Conservation (phyloP, 2,329 filamentous ascomycete species). For the Diaporthe citriasiana region DNA sequence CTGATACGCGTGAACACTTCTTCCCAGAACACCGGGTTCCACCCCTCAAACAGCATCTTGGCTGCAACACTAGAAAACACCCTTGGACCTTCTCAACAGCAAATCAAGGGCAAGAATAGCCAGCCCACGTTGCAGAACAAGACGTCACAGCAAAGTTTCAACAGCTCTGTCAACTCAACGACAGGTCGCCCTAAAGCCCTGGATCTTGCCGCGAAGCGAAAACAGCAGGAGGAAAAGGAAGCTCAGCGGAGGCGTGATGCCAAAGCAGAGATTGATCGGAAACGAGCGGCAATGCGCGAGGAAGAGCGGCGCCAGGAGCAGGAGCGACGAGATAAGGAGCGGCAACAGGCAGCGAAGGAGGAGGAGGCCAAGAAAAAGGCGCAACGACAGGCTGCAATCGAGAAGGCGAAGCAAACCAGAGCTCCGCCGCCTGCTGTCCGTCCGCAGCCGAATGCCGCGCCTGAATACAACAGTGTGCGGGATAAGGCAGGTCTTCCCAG, state of each 20-base stretch:
- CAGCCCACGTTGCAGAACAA: constrained; percentile 74
- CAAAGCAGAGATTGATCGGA: constrained; percentile 85
- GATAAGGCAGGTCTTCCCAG: constrained; percentile 55
- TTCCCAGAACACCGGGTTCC: constrained; percentile 72
- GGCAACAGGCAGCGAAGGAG: constrained; percentile 64
- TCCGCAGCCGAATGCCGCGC: constrained; percentile 66
- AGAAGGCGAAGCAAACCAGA: constrained; percentile 75
- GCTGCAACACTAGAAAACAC: constrained; percentile 73
- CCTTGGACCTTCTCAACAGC: constrained; percentile 58
- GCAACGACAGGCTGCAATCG: constrained; percentile 73
- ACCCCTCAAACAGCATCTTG: constrained; percentile 70
- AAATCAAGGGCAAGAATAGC: constrained; percentile 75
- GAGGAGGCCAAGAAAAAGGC: constrained; percentile 77
- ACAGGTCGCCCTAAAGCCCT: constrained; percentile 78
- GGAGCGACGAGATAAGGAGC: constrained; percentile 72
- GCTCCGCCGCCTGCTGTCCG: constrained; percentile 73
- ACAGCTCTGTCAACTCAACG: constrained; percentile 71
- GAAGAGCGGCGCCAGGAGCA: constrained; percentile 75
- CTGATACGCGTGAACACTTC: constrained; percentile 79
- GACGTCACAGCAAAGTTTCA: constrained; percentile 71
- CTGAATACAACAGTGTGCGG: constrained; percentile 58
- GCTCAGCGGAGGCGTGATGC: constrained; percentile 83
- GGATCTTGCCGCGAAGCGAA: constrained; percentile 83
- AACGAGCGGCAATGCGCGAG: constrained; percentile 76
- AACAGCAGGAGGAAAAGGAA: constrained; percentile 87